Evolutionary conservation across 345 rosid genomes (phyloP).

Genomic region (Rubroshorea leprosula): DNA sequence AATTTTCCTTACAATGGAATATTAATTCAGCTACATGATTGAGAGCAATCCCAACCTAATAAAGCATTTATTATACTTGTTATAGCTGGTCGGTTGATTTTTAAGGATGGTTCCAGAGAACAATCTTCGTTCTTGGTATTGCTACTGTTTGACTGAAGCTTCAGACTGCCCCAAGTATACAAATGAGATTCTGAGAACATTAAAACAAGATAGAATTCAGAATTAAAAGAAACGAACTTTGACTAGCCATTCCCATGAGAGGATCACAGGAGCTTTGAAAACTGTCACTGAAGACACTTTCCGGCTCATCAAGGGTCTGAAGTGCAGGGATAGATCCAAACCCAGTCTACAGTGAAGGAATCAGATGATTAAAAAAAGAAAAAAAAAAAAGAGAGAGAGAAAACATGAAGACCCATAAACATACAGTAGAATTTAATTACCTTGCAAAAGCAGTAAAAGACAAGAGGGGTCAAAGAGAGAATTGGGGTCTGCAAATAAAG

Average conservation of each 20-base stretch:
- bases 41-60: too few relatives aligned
- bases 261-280: conserved; percentile 14
- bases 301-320: conserved; percentile 42
- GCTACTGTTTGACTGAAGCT: too few relatives aligned
- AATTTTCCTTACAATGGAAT: too few relatives aligned
- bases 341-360: conserved; percentile 29
- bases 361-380: background rate
- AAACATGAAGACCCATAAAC: background rate
- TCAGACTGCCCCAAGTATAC: too few relatives aligned
- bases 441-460: conserved; percentile 36
- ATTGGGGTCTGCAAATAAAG: conserved; percentile 38
- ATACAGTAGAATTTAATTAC: conserved; percentile 20
- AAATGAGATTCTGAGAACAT: too few relatives aligned
- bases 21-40: too few relatives aligned
- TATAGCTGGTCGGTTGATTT: background rate
- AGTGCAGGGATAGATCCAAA: conserved; percentile 36
- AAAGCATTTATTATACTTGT: background rate
- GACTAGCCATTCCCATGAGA: conserved; percentile 21
- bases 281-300: conserved; percentile 20
- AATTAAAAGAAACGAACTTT: background rate
- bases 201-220: too few relatives aligned
- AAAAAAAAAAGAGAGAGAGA: too few relatives aligned
- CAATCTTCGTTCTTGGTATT: too few relatives aligned
- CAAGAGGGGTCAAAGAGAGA: conserved; percentile 35
- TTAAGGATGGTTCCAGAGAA: background rate